Conservation (phyloP, 2,329 filamentous ascomycete species). For the Epichloe uncinata region DNA sequence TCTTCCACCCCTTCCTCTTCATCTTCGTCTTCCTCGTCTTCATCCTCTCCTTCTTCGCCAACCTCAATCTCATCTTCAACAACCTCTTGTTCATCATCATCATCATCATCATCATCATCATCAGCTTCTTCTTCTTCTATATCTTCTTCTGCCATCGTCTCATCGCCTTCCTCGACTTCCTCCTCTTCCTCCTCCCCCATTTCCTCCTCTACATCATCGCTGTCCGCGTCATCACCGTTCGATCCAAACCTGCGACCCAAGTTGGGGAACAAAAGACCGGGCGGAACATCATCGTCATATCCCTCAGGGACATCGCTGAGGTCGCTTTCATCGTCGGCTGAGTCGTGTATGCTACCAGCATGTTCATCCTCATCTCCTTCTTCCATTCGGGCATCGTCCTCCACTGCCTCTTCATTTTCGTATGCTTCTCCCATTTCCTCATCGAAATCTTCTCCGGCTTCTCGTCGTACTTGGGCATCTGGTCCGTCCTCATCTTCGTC, state of each 20-base stretch:
- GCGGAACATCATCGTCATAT: conserved; percentile 43
- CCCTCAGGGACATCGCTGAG: conserved; percentile 49
- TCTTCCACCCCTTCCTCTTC: conserved; percentile 8
- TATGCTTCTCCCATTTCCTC: conserved; percentile 32
- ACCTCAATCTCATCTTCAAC: conserved; percentile 6
- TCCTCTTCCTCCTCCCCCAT: conserved; percentile 22
- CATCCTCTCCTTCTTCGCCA: conserved; percentile 7
- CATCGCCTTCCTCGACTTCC: conserved; percentile 11
- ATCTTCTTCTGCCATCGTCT: conserved; percentile 11
- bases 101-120: conserved; percentile 4
- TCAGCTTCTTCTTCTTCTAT: conserved; percentile 2
- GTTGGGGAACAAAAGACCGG: conserved; percentile 39
- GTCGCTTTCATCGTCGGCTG: conserved; percentile 56
- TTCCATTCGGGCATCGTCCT: conserved; percentile 16
- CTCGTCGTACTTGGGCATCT: conserved; percentile 24
- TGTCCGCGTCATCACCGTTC: conserved; percentile 23
- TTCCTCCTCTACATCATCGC: conserved; percentile 12
- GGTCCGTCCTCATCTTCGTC: conserved; percentile 27
- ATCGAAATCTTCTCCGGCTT: conserved; percentile 20
- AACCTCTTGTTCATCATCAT: conserved; percentile 5
- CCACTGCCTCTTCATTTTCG: conserved; percentile 15
- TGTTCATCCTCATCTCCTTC: conserved; percentile 18
- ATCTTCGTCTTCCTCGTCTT: conserved; percentile 5
- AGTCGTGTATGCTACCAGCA: conserved; percentile 47
- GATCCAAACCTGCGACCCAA: conserved; percentile 21